Base-by-base conservation (phyloP, 495 filamentous ascomycete genomes). In the Aspergillus cristatus region DNA sequence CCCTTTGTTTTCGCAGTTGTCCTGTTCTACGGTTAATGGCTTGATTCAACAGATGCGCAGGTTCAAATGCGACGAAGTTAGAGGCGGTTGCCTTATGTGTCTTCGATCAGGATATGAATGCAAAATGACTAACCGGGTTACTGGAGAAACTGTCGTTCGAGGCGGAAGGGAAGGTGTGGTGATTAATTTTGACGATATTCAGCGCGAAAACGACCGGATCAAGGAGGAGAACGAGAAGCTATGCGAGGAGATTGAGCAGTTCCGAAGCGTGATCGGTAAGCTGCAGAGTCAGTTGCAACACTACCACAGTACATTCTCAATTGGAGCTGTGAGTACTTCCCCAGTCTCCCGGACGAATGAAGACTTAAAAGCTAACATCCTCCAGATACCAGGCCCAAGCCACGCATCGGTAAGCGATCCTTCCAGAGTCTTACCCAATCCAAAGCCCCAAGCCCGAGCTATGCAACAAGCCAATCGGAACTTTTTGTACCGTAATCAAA, bases 81-180 rank as follows among this genome's bases (percentile, higher is more conserved):
- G 74, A 18, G 75, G 76, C 33, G 84, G 86, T 31, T 94, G 86
- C 51, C 76, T 75, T 42, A 76, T 81, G 42, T 94, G 86, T 58
- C 61, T 74, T 42, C 75, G 79, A 53, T 78, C 78, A 38, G 75
- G 76, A 43, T 72, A 78, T 35, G 72, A 78, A 40, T 94, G 87
- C 59, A 75, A 74, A 48, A 83, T 86, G 7, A 94, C 86, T 11
- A 88, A 94, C 56, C 76, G 83, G 18, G 86, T 91, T 45, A 89
- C 84, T n/a, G 83, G 83, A 17, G 78, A 82, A 39, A 83, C 87
- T 11, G 77, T 76, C 18, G 72, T 74, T n/a, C 74, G 88, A 37
- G 86, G 87, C 16, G 46, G 38, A 6, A 22, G 39, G 0, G 34
- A 17, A 1, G 10, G n/a, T 1, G 38, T 57, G 43, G 20, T 24